These are phyloP conservation scores for Globisporangium barbulae DNA, from an alignment of 352 stramenopile species.

Conservation along the genomic window DNA sequence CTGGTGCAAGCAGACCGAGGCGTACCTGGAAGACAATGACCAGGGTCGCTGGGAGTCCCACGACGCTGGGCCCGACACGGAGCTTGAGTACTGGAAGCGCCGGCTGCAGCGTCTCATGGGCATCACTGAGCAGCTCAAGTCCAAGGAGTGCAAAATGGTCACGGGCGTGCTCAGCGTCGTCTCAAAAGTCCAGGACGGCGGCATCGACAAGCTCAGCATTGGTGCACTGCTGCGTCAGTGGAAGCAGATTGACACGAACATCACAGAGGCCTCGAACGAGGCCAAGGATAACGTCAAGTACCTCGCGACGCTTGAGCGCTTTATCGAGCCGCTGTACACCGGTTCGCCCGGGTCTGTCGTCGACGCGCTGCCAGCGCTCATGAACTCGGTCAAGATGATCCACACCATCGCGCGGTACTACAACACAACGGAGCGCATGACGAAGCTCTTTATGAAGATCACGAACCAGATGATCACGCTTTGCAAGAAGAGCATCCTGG, in stretches of 20 bases:
- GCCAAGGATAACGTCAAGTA: conserved; percentile 89
- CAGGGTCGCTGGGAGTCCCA: conserved; percentile 76
- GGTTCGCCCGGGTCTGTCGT: conserved; percentile 56
- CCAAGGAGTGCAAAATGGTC: conserved; percentile 87
- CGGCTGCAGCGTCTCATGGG: conserved; percentile 79
- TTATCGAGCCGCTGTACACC: conserved; percentile 83
- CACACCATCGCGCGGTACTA: conserved; percentile 88
- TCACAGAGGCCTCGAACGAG: conserved; percentile 81
- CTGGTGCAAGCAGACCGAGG: conserved; percentile 87
- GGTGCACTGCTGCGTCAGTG: conserved; percentile 63
- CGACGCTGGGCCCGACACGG: conserved; percentile 74
- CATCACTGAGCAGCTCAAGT: conserved; percentile 89
- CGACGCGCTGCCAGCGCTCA: conserved; percentile 77
- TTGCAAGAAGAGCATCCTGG: conserved; percentile 70
- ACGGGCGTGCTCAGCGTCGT: conserved; percentile 79
- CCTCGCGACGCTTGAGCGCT: conserved; percentile 76
- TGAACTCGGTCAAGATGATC: conserved; percentile 91
- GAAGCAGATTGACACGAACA: conserved; percentile 89
- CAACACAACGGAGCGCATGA: conserved; percentile 90
- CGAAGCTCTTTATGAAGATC: conserved; percentile 90
- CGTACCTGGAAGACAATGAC: conserved; percentile 84
- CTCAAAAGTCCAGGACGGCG: conserved; percentile 72
- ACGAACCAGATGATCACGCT: conserved; percentile 89
- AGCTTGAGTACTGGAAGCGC: conserved; percentile 88
- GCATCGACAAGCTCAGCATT: conserved; percentile 63